phyloP scores from a whole-genome alignment of 2,329 filamentous ascomycete genomes.

The Fusarium goolgardi region DNA sequence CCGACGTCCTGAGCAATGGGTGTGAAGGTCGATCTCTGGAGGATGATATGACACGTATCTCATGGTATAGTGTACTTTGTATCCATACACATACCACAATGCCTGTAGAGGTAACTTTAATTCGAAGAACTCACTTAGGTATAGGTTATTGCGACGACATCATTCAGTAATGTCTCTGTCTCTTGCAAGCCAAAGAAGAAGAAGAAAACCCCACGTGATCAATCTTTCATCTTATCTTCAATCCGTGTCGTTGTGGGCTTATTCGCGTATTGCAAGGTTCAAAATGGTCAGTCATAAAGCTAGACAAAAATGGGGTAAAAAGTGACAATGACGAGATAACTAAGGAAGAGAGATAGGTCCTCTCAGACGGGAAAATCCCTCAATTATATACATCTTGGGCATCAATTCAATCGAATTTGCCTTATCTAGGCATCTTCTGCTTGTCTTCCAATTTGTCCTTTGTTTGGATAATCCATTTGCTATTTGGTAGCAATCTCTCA shows the following conservation, averaged over 20 bases:
- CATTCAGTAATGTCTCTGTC: background rate
- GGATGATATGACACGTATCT: background rate
- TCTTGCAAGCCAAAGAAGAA: background rate
- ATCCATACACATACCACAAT: background rate
- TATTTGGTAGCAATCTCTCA: too few relatives aligned
- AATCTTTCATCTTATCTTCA: background rate
- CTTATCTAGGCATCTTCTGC: too few relatives aligned
- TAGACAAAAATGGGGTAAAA: too few relatives aligned
- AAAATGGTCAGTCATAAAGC: too few relatives aligned
- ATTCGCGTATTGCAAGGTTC: too few relatives aligned
- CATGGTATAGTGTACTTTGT: background rate
- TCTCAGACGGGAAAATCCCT: too few relatives aligned
- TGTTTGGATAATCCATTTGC: too few relatives aligned
- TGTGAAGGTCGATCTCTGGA: background rate
- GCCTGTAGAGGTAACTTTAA: background rate
- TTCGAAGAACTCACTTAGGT: slow-evolving; percentile 1
- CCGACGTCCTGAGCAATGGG: background rate
- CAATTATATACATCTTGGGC: too few relatives aligned
- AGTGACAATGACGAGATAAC: too few relatives aligned
- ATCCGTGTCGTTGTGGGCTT: slow-evolving; percentile 12
- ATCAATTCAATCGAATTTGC: too few relatives aligned
- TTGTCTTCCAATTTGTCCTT: too few relatives aligned
- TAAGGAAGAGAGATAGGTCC: too few relatives aligned
- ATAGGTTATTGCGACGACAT: slow-evolving; percentile 9
- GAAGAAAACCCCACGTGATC: slow-evolving; percentile 25